These are phyloP conservation scores for Ascochyta rabiei DNA, from an alignment of 2,329 filamentous ascomycete species.

Conservation along the genomic window DNA sequence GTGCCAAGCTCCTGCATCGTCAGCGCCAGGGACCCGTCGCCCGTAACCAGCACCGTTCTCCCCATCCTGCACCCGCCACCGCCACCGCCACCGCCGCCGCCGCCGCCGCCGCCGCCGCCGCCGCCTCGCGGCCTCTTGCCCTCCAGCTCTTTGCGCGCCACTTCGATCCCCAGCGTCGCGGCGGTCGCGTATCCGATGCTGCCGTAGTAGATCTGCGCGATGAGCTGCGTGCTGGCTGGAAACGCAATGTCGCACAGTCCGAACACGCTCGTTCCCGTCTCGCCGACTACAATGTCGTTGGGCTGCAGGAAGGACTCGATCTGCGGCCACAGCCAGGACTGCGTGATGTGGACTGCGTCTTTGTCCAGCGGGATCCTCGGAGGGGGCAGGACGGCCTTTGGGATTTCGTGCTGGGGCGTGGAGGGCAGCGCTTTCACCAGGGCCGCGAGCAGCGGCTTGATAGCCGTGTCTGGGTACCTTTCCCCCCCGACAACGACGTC, in stretches of 20 bases:
- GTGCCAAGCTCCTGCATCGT: conserved; percentile 70
- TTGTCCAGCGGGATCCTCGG: conserved; percentile 38
- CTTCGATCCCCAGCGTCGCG: conserved; percentile 50
- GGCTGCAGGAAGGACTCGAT: conserved; percentile 48
- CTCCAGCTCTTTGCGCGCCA: conserved; percentile 58
- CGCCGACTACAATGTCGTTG: conserved; percentile 49
- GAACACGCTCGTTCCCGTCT: conserved; percentile 51
- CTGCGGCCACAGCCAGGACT: conserved; percentile 52
- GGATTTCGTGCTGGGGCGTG: conserved; percentile 29
- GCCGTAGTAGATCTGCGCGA: conserved; percentile 53
- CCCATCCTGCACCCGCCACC: conserved; percentile 6
- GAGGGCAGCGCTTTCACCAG: conserved; percentile 34
- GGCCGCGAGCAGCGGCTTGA: conserved; percentile 46
- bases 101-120: too few species aligned
- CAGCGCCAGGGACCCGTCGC: conserved; percentile 68
- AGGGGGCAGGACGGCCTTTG: conserved; percentile 35
- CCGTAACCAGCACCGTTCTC: conserved; percentile 63
- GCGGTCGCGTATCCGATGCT: conserved; percentile 53
- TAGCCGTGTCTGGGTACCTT: conserved; percentile 39
- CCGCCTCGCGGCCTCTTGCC: not conserved
- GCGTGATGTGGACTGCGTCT: conserved; percentile 48
- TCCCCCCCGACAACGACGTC: conserved; percentile 47
- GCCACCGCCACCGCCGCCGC: too few species aligned
- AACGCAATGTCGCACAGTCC: conserved; percentile 46
- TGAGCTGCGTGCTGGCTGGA: conserved; percentile 35